Base-by-base conservation (phyloP, 2,329 filamentous ascomycete species). In the Penicillium sp. region DNA sequence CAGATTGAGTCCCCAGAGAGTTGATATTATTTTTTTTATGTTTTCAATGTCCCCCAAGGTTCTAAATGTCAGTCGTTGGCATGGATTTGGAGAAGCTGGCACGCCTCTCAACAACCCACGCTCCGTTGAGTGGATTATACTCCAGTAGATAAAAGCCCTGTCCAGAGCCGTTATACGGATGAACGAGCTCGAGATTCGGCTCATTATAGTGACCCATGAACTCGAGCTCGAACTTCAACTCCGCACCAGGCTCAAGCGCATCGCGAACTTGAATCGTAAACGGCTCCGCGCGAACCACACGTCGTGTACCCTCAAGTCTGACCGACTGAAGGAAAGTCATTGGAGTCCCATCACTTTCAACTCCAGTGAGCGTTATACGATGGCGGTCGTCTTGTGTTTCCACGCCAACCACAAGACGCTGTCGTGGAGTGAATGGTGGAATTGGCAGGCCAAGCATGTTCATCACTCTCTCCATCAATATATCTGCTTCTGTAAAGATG, bases 191-290 rank as follows among this genome's bases (percentile, higher is more conserved):
- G 34, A 79, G 45, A 36, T 74, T 75, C 0, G 76, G 77, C 57
- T 80, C 77, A 2, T 70, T 68, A 29, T 79, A 80, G 48, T 80
- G 71, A 0, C 78, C 76, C 75, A 80, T 80, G 9, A 80, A 79
- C 56, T 79, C 72, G 3, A 80, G 59, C 9, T 76, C 72, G 0
- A 79, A 58, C n/a, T 67, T 71, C 18, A 77, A 46, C 3, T 63
- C 29, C 7, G 18, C 29, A 14, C 3, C 36, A 9, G n/a, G 34
- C 18, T 42, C 31, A 4, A 52, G n/a, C 5, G 41, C 14, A 16
- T 52, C 41, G 4, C 45, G 48, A 14, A 48, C 21, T n/a, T 34
- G 18, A 46, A 48, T 55, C 10, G 41, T 16, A 29, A 39, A 55
- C 22, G 53, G 53, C 11, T 55, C 45, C 3, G 48, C 13, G 3